A percentile compares a stretch with the other conserved stretches of the same genome.
Evolutionary conservation across 805 yeast genomes (phyloP).

Genomic region (Citeromyces nyonsensis): DNA sequence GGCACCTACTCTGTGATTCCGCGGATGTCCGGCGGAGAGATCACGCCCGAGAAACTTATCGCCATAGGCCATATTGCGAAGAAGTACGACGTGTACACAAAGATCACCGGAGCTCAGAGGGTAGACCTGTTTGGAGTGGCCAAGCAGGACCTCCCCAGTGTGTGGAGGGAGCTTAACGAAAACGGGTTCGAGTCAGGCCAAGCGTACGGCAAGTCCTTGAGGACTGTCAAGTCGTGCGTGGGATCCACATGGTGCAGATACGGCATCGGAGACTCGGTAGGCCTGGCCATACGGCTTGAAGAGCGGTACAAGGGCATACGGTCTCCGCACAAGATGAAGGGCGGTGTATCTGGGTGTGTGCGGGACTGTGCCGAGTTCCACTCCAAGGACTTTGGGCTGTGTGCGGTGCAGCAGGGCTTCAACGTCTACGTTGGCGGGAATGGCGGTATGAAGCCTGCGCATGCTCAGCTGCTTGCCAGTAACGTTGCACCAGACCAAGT

Average conservation of each 20-base stretch:
- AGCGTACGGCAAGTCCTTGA: conserved; percentile 19
- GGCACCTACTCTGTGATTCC: conserved; percentile 22
- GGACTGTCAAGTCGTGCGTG: conserved; percentile 21
- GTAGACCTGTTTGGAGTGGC: conserved; percentile 18
- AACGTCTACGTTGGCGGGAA: conserved; percentile 21
- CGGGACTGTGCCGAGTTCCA: conserved; percentile 22
- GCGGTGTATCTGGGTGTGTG: conserved; percentile 21
- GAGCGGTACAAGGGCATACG: conserved; percentile 20
- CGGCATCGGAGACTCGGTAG: conserved; percentile 22
- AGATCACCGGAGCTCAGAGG: conserved; percentile 20
- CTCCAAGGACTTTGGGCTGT: conserved; percentile 19
- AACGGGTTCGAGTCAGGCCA: conserved; percentile 21
- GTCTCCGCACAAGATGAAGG: conserved; percentile 20
- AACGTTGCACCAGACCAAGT: conserved; percentile 20
- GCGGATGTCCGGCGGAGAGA: conserved; percentile 20
- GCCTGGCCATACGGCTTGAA: conserved; percentile 19
- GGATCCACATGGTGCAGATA: conserved; percentile 22
- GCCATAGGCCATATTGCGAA: conserved; percentile 16
- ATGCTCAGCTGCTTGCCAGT: conserved; percentile 16
- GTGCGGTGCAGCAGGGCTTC: conserved; percentile 19
- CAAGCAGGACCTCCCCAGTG: conserved; percentile 14
- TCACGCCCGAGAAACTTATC: conserved; percentile 19
- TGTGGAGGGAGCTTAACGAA: conserved; percentile 15
- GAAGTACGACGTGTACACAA: conserved; percentile 17
- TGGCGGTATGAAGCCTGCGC: conserved; percentile 24